These are phyloP conservation scores for Dendrobium huoshanense DNA, from an alignment of 106 monocot species.

Conservation along the genomic window DNA sequence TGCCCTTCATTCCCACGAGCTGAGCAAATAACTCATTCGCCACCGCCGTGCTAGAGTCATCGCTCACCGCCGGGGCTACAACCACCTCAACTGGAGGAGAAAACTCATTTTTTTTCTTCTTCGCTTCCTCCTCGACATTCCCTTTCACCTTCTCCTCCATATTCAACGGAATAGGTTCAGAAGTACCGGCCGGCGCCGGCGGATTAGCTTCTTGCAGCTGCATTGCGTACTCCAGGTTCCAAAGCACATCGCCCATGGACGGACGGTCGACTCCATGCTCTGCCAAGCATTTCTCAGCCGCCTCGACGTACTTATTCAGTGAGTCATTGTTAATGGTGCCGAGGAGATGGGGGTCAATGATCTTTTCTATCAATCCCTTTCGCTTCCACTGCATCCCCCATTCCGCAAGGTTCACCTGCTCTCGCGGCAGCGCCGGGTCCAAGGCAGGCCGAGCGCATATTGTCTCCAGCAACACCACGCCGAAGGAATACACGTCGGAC, in stretches of 20 bases:
- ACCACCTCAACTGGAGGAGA: background rate
- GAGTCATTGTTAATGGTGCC: conserved; percentile 23
- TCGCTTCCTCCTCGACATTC: background rate
- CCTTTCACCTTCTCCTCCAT: background rate
- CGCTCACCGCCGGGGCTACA: background rate
- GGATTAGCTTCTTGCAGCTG: conserved; percentile 28
- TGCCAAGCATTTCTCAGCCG: conserved; percentile 30
- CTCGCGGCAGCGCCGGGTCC: conserved; percentile 20
- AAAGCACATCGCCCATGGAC: conserved; percentile 30
- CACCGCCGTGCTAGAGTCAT: conserved; percentile 21
- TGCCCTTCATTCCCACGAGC: conserved; percentile 31
- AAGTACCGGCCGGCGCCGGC: background rate
- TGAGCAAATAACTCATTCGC: conserved; percentile 33
- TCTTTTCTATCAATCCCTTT: conserved; percentile 25
- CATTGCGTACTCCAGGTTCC: conserved; percentile 24
- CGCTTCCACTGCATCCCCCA: conserved; percentile 27
- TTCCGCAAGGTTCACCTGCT: conserved; percentile 26
- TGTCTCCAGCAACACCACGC: conserved; percentile 19
- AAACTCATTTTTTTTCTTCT: background rate
- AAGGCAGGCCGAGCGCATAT: conserved; percentile 21
- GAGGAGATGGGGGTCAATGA: conserved; percentile 18
- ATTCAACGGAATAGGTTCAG: background rate
- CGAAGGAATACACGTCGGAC: conserved; percentile 27
- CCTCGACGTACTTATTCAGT: conserved; percentile 24
- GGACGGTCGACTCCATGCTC: conserved; percentile 29